Evolutionary conservation across 2,329 filamentous ascomycete species (phyloP).

Genomic region (Colletotrichum kahawae): DNA sequence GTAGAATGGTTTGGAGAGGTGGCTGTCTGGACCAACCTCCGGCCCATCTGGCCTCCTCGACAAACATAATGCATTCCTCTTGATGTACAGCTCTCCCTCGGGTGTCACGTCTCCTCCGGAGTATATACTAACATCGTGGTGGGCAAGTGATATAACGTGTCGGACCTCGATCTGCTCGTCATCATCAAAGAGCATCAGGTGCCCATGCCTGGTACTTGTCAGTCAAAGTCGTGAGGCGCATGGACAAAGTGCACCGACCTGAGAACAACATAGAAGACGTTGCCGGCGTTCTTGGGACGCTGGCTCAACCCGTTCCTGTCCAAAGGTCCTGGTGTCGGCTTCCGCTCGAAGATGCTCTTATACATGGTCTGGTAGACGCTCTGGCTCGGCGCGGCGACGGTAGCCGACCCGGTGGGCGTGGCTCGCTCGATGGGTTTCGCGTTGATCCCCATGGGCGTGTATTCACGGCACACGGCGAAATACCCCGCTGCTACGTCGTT

Average conservation of each 20-base stretch:
- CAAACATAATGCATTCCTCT: conserved; percentile 86
- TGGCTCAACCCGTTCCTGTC: conserved; percentile 55
- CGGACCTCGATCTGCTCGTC: conserved; percentile 93
- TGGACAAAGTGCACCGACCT: conserved; percentile 58
- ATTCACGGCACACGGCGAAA: conserved; percentile 94
- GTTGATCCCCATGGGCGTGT: conserved; percentile 89
- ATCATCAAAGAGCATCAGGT: conserved; percentile 97
- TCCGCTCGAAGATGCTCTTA: conserved; percentile 90
- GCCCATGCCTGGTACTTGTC: conserved; percentile 72
- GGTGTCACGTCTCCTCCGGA: conserved; percentile 78
- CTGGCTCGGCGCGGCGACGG: conserved; percentile 79
- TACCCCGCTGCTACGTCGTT: conserved; percentile 86
- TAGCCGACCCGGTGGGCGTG: conserved; percentile 77
- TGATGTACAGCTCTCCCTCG: conserved; percentile 95
- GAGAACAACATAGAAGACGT: conserved; percentile 91
- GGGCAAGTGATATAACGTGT: conserved; percentile 90
- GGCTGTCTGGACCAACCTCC: conserved; percentile 60
- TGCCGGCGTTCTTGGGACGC: conserved; percentile 71
- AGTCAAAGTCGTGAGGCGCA: background rate
- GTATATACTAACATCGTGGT: conserved; percentile 86
- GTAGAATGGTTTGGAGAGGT: conserved; percentile 81
- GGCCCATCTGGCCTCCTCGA: conserved; percentile 65
- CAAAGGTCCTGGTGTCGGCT: conserved; percentile 51
- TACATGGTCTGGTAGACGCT: conserved; percentile 99
- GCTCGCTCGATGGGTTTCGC: conserved; percentile 88